Evolutionary conservation across 106 monocot species (phyloP).

Genomic region (Iris macrosiphon): DNA sequence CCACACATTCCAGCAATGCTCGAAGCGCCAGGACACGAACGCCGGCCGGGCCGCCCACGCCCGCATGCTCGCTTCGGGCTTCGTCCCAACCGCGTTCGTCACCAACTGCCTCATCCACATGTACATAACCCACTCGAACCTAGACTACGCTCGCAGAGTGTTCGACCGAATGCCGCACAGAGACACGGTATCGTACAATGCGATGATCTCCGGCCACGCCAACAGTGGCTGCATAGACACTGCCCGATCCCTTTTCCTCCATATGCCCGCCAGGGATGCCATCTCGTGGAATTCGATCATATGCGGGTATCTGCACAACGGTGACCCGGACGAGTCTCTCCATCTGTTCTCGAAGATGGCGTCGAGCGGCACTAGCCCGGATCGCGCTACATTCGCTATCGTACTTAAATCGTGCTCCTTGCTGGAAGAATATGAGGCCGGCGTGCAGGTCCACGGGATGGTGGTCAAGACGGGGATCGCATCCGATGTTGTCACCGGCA

Average conservation of each 20-base stretch:
- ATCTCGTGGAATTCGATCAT: constrained; percentile 65
- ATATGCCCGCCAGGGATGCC: constrained; percentile 42
- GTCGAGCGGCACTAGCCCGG: constrained; percentile 14
- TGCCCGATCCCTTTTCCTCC: constrained; percentile 24
- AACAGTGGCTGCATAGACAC: constrained; percentile 14
- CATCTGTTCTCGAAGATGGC: constrained; percentile 31
- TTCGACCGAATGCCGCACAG: constrained; percentile 36
- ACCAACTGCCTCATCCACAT: constrained; percentile 66
- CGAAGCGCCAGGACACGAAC: constrained; percentile 2
- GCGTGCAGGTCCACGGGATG: constrained; percentile 44
- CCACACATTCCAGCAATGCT: constrained; percentile 43
- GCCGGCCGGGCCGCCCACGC: constrained; percentile 43
- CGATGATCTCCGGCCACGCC: constrained; percentile 36
- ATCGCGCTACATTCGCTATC: constrained; percentile 45
- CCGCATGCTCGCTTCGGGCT: constrained; percentile 48
- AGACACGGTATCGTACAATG: constrained; percentile 54
- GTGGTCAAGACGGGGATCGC: constrained; percentile 32
- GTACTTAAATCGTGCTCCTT: constrained; percentile 36
- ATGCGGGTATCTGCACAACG: constrained; percentile 29
- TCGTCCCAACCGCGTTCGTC: constrained; percentile 66
- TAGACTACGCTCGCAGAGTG: constrained; percentile 28
- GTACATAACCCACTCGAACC: constrained; percentile 42
- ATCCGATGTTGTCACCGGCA: constrained; percentile 44
- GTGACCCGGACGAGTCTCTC: constrained; percentile 10
- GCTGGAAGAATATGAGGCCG: constrained; percentile 21